phyloP scores from a whole-genome alignment of 495 filamentous ascomycete genomes.

The Xylaria telfairii region DNA sequence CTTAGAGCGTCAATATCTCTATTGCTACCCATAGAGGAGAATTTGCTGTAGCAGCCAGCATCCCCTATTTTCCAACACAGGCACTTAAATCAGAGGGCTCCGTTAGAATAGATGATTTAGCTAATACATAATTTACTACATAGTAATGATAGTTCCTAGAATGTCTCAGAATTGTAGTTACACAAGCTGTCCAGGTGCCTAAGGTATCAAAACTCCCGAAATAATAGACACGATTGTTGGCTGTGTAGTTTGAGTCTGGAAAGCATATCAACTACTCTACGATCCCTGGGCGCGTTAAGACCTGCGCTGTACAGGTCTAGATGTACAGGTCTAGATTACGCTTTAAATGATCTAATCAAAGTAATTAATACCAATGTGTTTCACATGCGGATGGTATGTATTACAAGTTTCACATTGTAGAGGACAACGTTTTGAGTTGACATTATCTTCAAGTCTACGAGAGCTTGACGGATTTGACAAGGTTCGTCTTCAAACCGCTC shows the following conservation, averaged over 20 bases:
- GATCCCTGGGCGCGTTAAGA: not conserved
- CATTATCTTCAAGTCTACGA: slow-evolving; percentile 51
- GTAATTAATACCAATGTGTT: not conserved
- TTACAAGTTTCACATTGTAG: not conserved
- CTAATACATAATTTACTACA: not conserved
- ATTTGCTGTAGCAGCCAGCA: not conserved
- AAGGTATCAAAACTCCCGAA: not conserved
- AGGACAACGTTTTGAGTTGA: not conserved
- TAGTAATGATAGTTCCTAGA: not conserved
- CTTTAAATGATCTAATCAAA: not conserved
- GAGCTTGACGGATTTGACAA: slow-evolving; percentile 94
- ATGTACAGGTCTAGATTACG: not conserved
- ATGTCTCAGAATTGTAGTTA: not conserved
- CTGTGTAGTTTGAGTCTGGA: not conserved
- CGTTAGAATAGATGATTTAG: not conserved
- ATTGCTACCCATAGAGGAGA: not conserved
- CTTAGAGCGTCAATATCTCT: not conserved
- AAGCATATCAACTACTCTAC: not conserved
- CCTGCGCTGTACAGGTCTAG: not conserved
- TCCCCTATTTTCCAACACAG: not conserved
- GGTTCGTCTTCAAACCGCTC: slow-evolving; percentile 91
- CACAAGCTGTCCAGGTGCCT: not conserved
- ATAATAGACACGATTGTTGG: not conserved
- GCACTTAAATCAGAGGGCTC: not conserved
- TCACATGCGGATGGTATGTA: not conserved